Percentiles rank a stretch among this genome's conserved stretches.
These are phyloP conservation scores for Heracleum sosnowskyi DNA, from an alignment of 129 eudicot species.

Conservation along the genomic window DNA sequence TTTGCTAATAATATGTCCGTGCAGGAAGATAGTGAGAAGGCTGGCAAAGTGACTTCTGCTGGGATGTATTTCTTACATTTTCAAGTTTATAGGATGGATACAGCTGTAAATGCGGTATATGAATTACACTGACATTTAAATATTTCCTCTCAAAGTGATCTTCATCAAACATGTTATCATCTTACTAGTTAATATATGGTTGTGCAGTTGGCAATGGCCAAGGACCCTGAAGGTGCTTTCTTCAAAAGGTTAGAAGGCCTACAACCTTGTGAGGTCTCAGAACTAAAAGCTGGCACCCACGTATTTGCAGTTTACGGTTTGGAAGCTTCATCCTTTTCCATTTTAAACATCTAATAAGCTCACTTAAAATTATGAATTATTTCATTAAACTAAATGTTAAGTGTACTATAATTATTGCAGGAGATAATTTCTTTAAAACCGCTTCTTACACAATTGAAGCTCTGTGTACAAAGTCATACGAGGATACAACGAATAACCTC, in stretches of 20 bases:
- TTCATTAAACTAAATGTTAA: not conserved
- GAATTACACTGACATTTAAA: not conserved
- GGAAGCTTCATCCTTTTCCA: constrained; percentile 5
- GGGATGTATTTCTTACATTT: constrained; percentile 98
- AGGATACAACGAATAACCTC: constrained; percentile 74
- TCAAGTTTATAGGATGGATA: constrained; percentile 93
- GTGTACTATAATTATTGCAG: constrained; percentile 30
- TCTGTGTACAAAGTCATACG: constrained; percentile 73
- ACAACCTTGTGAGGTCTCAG: constrained; percentile 95
- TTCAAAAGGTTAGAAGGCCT: constrained; percentile 95
- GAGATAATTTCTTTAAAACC: constrained; percentile 94
- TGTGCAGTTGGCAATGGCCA: constrained; percentile 21
- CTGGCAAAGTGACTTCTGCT: constrained; percentile 89
- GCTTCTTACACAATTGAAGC: constrained; percentile 88
- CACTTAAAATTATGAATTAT: not conserved
- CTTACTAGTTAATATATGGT: constrained; percentile 20
- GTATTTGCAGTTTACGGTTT: constrained; percentile 90
- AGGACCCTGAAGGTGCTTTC: constrained; percentile 98
- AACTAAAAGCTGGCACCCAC: constrained; percentile 87
- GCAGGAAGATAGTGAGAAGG: constrained; percentile 96
- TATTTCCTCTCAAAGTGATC: not conserved
- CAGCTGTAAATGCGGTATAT: constrained; percentile 86
- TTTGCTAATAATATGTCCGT: not conserved
- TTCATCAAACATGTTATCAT: not conserved
- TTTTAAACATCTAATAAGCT: not conserved